phyloP scores from a whole-genome alignment of 169 alveolate genomes.

The Ichthyophthirius multifiliis region DNA sequence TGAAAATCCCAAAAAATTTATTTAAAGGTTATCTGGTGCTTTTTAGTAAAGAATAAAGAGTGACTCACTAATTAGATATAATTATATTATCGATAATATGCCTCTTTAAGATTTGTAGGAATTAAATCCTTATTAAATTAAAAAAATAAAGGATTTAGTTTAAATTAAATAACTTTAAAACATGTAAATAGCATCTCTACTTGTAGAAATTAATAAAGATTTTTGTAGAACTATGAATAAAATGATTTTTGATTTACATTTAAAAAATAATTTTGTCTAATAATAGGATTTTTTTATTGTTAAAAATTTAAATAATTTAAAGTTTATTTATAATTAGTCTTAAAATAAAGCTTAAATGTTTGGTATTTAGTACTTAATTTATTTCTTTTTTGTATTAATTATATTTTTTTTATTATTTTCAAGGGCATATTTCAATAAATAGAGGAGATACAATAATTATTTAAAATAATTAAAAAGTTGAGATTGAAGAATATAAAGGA shows the following conservation, averaged over 20 bases:
- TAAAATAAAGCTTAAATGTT: conserved; percentile 21
- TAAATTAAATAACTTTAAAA: conserved; percentile 27
- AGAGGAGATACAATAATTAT: conserved; percentile 30
- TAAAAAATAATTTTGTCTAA: conserved; percentile 42
- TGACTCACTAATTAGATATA: conserved; percentile 88
- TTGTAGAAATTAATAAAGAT: conserved; percentile 81
- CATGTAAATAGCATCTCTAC: conserved; percentile 38
- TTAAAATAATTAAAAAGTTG: conserved; percentile 17
- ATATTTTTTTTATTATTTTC: too few species aligned
- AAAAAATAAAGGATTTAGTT: conserved; percentile 23
- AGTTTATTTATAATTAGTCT: conserved; percentile 24
- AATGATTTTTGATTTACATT: conserved; percentile 85
- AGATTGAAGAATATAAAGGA: conserved; percentile 55
- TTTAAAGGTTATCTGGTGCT: conserved; percentile 82
- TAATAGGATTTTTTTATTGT: too few species aligned
- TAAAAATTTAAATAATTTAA: conserved; percentile 16
- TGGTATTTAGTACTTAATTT: conserved; percentile 37
- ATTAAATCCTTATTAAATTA: conserved; percentile 83
- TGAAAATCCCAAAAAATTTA: conserved; percentile 88
- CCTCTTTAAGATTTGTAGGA: conserved; percentile 87
- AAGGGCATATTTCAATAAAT: too few species aligned
- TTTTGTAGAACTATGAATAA: conserved; percentile 91
- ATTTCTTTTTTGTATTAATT: too few species aligned
- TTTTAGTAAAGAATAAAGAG: conserved; percentile 85
- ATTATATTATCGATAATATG: conserved; percentile 90